Percentiles rank a stretch among this genome's conserved stretches.
These are phyloP conservation scores for Rauvolfia tetraphylla DNA, from an alignment of 257 asterid genomes.

Conservation along the genomic window DNA sequence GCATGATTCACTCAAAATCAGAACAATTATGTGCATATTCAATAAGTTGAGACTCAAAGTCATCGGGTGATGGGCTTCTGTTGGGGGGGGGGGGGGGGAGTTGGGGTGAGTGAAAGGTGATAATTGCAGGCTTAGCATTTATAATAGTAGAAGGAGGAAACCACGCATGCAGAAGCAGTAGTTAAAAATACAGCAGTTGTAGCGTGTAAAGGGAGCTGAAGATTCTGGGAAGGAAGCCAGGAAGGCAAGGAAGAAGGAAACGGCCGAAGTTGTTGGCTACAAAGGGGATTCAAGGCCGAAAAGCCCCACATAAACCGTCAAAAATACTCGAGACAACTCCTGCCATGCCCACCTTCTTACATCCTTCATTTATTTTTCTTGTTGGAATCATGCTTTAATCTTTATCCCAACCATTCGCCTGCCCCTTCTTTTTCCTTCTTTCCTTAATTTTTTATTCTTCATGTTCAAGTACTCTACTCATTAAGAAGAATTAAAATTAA, in stretches of 20 bases:
- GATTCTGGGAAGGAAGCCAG: neutral
- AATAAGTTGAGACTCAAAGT: neutral
- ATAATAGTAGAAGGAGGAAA: neutral
- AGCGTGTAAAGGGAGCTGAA: slow-evolving; percentile 10
- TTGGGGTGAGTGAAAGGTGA: neutral
- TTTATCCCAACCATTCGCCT: slow-evolving; percentile 1
- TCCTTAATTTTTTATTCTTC: neutral
- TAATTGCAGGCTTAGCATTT: neutral
- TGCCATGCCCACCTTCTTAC: slow-evolving; percentile 13
- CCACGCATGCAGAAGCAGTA: neutral
- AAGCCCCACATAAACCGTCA: slow-evolving; percentile 9
- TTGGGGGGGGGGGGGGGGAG: neutral
- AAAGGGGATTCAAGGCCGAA: slow-evolving; percentile 8
- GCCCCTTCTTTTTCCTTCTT: neutral
- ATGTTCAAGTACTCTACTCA: neutral
- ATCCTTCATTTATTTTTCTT: slow-evolving; percentile 9
- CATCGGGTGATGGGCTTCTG: neutral
- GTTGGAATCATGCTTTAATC: slow-evolving; percentile 1
- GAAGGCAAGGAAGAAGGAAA: neutral
- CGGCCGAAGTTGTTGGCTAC: neutral
- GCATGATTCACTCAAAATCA: neutral
- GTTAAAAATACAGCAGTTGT: neutral
- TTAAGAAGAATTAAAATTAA: too few species aligned
- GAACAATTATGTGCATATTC: neutral
- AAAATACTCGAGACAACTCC: slow-evolving; percentile 14